A percentile compares a stretch with the other conserved stretches of the same genome.
Conservation (phyloP, 2,329 filamentous ascomycete genomes). For the Botrytis byssoidea region DNA sequence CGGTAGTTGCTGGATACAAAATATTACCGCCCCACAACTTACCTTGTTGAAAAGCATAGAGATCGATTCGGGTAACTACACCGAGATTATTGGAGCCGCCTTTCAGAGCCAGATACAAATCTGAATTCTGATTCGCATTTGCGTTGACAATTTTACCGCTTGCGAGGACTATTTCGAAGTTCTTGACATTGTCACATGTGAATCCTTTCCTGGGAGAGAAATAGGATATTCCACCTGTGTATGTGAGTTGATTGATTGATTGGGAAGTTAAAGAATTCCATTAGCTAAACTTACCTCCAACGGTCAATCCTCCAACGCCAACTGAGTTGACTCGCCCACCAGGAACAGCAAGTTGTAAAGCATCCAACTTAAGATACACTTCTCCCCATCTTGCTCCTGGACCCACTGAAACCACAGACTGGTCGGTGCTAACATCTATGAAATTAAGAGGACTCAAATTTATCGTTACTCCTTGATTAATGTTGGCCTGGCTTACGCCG, state of each 20-base stretch:
- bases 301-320: conserved; percentile 24
- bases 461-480: conserved; percentile 13
- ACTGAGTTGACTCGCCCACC: conserved; percentile 1
- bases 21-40: conserved; percentile 21
- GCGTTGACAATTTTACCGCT: conserved; percentile 50
- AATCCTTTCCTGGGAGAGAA: conserved; percentile 44
- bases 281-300: background rate
- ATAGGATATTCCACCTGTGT: conserved; percentile 31
- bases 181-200: conserved; percentile 49
- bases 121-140: conserved; percentile 41
- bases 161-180: conserved; percentile 53
- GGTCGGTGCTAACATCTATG: background rate
- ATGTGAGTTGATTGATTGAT: background rate
- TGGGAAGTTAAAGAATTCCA: too few relatives aligned
- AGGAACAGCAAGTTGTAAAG: background rate
- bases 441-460: background rate
- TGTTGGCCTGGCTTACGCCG: background rate
- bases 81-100: conserved; percentile 59
- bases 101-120: conserved; percentile 53
- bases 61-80: conserved; percentile 47
- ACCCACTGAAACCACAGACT: background rate
- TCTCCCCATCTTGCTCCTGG: conserved; percentile 6
- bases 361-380: conserved; percentile 4
- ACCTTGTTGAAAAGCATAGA: conserved; percentile 22
- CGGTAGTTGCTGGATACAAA: background rate